Evolutionary conservation across 2,329 filamentous ascomycete genomes (phyloP), one percentile per base, ranked within the genome.

Genomic region (Verticillium albo-atrum): DNA sequence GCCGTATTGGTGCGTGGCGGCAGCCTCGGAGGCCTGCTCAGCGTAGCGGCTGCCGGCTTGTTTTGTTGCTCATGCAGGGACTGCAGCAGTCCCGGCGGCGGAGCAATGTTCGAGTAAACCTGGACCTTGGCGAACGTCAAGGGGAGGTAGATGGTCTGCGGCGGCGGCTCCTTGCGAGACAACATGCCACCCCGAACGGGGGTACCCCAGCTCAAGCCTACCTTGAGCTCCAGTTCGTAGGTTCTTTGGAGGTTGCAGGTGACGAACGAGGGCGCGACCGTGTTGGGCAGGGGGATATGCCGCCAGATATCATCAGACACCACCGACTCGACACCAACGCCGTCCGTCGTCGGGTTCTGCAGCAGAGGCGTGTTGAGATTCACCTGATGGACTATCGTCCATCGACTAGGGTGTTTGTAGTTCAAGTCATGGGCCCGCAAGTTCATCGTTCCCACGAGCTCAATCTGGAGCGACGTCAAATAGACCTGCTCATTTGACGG

Each of bases 21-120:
- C 4, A 77, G 67, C 26, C 70, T 69, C 35, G 75, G 74, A 26
- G 73, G 72, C 15, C 66, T 54, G 52, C 57, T 68, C 51, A 30
- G 51, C 3, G 25, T 30, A 62, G 77, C 70, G 65, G 77, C 2
- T 76, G 77, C 15, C 78, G 70, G 2, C 64, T 68, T 37, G 66
- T 67, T 61, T 65, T 66, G 63, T 64, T 60, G 60, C 59, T 58
- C 66, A 42, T 64, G 65, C 56, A 70, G 84, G 42, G 89, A 87
- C 61, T 90, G 82, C 23, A 97, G 77, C 6, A 98, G 85, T 54
- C 89, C 86, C 25, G 84, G 76, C 1, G 93, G 92, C 14, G 95
- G 94, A 25, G 85, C 82, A 64, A 98, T 92, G 65, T 95, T 95
- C 1, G 93, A 97, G 73, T 85, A 98, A 17, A 99, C 86, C 58